Evolutionary conservation across 1,139 yeast genomes (phyloP), one percentile per base, ranked within the genome.

Genomic region (Eremothecium cymbalariae): DNA sequence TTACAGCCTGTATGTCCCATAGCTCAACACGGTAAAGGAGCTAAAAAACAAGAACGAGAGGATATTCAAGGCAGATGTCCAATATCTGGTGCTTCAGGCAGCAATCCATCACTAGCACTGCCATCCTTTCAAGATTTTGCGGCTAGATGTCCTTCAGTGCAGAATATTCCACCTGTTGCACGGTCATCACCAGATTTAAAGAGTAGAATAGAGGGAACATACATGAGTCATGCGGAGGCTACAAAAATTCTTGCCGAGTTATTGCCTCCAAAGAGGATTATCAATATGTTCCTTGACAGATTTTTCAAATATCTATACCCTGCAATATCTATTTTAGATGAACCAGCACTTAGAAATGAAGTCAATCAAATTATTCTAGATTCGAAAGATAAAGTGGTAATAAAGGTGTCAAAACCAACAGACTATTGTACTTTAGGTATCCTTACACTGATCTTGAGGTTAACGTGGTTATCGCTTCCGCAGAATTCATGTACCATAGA

Each of bases 251-350:
- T 51, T n/a, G 42, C 44, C 16, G 36, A 41, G 17, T 39, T 47
- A 19, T 49, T 57, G 38, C 78, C 79, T 2, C 63, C 65, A 7
- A 57, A 57, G 36, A 54, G 55, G 18, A 60, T 67, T 1, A 57
- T 72, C 9, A 55, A 65, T 52, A 41, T 52, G 17, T 60, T 62
- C 33, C 36, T 67, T 9, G 60, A 62, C 15, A 46, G 64, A 28
- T 74, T 67, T 42, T 71, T 73, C 51, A 51, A 51, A 16, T 53
- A 56, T 12, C 56, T 71, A 4, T 70, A 72, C 44, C 74, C 76
- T 1, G 65, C 63, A 26, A 59, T 70, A 37, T 78, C 79, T 1
- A 60, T 69, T 24, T 38, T 73, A 17, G 77, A 73, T 50, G 76
- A 73, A 43, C 42, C 36, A 8, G 54, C 54, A 23, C 59, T 64